Conservation (phyloP, 2,329 filamentous ascomycete species). For the Rugonectria rugulosa region DNA sequence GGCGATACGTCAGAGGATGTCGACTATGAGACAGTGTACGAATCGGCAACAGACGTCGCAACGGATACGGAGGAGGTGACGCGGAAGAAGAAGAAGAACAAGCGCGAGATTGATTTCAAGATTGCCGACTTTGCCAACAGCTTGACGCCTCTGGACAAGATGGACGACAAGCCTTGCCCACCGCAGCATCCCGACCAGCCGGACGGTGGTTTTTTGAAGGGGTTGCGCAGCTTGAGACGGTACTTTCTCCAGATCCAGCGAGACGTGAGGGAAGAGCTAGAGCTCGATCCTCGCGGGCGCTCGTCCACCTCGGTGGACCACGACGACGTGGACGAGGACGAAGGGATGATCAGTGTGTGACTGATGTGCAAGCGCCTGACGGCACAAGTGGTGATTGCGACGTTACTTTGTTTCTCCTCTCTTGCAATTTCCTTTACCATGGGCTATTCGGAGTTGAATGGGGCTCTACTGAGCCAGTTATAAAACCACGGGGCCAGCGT, state of each 20-base stretch:
- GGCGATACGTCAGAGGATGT: conserved; percentile 69
- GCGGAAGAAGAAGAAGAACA: conserved; percentile 57
- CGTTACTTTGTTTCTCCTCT: conserved; percentile 14
- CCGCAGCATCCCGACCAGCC: conserved; percentile 81
- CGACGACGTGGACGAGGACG: conserved; percentile 39
- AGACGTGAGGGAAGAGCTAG: conserved; percentile 69
- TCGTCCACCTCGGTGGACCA: conserved; percentile 31
- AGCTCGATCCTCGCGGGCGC: conserved; percentile 49
- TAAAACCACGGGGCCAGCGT: conserved; percentile 22
- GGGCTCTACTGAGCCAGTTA: conserved; percentile 18
- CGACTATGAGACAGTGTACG: conserved; percentile 60
- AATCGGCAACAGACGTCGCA: conserved; percentile 65
- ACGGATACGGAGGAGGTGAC: conserved; percentile 65
- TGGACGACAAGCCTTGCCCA: conserved; percentile 72
- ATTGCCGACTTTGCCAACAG: conserved; percentile 99
- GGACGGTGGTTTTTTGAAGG: conserved; percentile 88
- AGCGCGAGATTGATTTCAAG: conserved; percentile 83
- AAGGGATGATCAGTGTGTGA: conserved; percentile 46
- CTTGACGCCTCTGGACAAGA: conserved; percentile 83
- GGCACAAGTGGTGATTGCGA: no score
- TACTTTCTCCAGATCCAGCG: conserved; percentile 90
- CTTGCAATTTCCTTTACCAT: conserved; percentile 24
- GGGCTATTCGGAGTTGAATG: conserved; percentile 29
- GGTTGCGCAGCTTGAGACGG: conserved; percentile 76
- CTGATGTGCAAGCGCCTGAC: not conserved